phyloP scores from a whole-genome alignment of 176 grass and related monocot species.

The Poa annua region DNA sequence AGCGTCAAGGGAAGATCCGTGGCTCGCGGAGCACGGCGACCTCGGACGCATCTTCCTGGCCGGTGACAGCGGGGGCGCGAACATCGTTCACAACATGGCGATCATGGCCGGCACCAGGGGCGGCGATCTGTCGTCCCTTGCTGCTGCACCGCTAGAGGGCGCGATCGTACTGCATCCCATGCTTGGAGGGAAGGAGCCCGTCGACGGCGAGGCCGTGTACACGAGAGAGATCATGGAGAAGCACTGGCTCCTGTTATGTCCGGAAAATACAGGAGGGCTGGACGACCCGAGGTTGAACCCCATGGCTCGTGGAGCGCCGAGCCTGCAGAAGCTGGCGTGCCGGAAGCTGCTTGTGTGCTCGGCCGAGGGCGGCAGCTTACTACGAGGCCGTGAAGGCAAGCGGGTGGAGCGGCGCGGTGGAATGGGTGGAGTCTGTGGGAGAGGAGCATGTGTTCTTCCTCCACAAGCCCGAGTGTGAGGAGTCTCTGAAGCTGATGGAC shows the following conservation, averaged over 20 bases:
- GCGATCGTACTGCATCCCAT: conserved; percentile 58
- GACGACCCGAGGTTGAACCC: conserved; percentile 69
- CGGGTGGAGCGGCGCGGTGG: conserved; percentile 47
- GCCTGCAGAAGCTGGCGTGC: conserved; percentile 47
- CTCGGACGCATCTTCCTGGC: neutral
- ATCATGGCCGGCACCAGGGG: neutral
- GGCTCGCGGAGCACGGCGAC: conserved; percentile 12
- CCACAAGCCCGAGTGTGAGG: conserved; percentile 38
- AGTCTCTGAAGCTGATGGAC: conserved; percentile 51
- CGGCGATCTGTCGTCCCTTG: neutral
- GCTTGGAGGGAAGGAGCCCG: conserved; percentile 29
- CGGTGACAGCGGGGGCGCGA: conserved; percentile 17
- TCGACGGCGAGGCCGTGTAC: conserved; percentile 30
- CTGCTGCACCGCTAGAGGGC: conserved; percentile 20
- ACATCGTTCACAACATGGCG: neutral
- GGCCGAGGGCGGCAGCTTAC: conserved; percentile 58
- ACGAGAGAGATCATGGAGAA: conserved; percentile 8
- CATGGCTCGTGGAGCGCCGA: conserved; percentile 45
- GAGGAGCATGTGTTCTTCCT: conserved; percentile 68
- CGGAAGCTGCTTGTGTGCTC: conserved; percentile 55
- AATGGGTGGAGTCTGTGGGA: conserved; percentile 52
- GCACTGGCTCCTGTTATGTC: conserved; percentile 49
- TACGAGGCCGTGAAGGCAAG: conserved; percentile 54
- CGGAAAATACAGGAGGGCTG: conserved; percentile 26
- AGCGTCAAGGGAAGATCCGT: neutral